Base-by-base conservation (phyloP, 1,284 basidiomycete species). In the Fomitopsis palustris region DNA sequence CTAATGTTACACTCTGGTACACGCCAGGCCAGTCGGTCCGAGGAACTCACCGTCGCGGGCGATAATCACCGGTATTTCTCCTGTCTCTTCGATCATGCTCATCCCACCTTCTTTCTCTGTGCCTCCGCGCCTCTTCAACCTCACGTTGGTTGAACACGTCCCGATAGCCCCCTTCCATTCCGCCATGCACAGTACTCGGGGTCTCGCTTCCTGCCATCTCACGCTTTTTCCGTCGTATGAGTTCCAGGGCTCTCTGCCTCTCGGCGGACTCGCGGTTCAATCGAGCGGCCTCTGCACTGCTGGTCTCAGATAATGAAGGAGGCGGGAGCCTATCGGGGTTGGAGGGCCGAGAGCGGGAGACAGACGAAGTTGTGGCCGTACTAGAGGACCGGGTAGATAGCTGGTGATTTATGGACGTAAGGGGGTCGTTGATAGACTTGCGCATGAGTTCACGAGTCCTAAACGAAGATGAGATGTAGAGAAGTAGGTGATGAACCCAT, bases 71-170 rank as follows among this genome's bases (percentile, higher is more conserved):
- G 35, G 8, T 14, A 9, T 23, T 29, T 52, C 27, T 39, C 31
- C 38, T 10, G 9, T 49, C 53, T 10, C n/a, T 35, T 33, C 53
- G 14, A 35, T 55, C 56, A 31, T 61, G 52, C 54, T 61, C 45
- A n/a, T 64, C 61, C 43, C 63, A 57, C 58, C 79, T 54, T 43
- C 63, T 29, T 23, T 66, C 68, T 29, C 67, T 45, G 23, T 64
- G 19, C 16, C 61, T 75, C 66, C 86, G 85, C 2, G 90, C 90
- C 59, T 86, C 89, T 64, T 87, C 83, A 0, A 91, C 88, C 58
- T 87, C 90, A 45, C 72, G 70, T 57, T 79, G 77, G 68, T 93
- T 92, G 69, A 83, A 93, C 54, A 88, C 77, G 65, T 93, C 88
- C 1, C 80, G 78, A 61, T 92, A 92, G 2, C 81, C 83, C 7